Evolutionary conservation across 2,329 filamentous ascomycete species (phyloP).

Genomic region (Fonsecaea pugnacius): DNA sequence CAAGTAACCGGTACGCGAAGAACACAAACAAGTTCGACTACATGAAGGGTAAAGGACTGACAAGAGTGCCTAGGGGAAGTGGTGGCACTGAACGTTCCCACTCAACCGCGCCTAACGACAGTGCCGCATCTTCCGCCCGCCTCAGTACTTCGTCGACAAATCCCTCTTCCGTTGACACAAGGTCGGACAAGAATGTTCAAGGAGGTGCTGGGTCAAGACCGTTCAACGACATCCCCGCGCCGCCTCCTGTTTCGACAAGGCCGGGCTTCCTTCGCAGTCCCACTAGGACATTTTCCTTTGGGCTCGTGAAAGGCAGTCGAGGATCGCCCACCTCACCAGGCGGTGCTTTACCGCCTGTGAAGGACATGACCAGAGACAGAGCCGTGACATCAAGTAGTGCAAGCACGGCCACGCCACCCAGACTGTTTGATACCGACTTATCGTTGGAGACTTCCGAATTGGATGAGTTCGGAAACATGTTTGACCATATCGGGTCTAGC

Average conservation of each 20-base stretch:
- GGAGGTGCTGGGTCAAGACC: constrained; percentile 43
- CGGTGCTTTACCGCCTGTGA: constrained; percentile 32
- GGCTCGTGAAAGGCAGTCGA: constrained; percentile 45
- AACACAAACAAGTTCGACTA: not conserved
- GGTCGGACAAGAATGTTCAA: constrained; percentile 46
- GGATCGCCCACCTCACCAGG: constrained; percentile 39
- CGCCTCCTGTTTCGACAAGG: constrained; percentile 44
- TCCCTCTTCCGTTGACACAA: constrained; percentile 59
- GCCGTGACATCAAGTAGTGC: constrained; percentile 55
- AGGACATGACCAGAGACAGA: constrained; percentile 46
- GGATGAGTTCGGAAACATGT: constrained; percentile 58
- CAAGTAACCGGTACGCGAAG: constrained; percentile 45
- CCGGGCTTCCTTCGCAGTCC: constrained; percentile 50
- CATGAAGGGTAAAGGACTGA: constrained; percentile 12
- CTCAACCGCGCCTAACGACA: constrained; percentile 52
- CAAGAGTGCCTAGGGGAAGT: constrained; percentile 47
- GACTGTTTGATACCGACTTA: constrained; percentile 53
- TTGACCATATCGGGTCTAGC: constrained; percentile 51
- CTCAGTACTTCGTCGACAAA: constrained; percentile 61
- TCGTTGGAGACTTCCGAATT: constrained; percentile 47
- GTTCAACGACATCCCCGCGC: constrained; percentile 49
- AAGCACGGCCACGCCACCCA: constrained; percentile 57
- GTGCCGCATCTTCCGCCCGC: constrained; percentile 54
- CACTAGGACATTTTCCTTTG: constrained; percentile 60
- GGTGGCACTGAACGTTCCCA: constrained; percentile 55